Evolutionary conservation across 116 monocot species (phyloP).

Genomic region (Dioscorea cayenensis): DNA sequence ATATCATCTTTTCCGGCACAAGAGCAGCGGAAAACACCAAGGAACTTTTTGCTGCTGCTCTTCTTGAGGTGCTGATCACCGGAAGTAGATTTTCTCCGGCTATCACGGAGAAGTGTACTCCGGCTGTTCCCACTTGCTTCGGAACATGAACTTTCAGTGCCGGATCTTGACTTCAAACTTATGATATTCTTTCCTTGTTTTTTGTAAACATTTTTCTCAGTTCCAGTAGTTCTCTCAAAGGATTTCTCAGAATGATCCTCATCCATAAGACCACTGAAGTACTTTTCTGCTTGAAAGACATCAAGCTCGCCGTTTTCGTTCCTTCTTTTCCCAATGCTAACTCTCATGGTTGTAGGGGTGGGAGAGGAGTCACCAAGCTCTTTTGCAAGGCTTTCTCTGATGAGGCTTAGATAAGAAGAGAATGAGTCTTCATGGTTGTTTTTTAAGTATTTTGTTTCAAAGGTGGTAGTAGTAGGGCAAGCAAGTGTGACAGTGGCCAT

Average conservation of each 20-base stretch:
- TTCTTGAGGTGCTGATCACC: not conserved
- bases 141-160: slow-evolving; percentile 16
- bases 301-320: slow-evolving; percentile 38
- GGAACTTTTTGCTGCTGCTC: slow-evolving; percentile 8
- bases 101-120: slow-evolving; percentile 15
- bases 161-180: slow-evolving; percentile 8
- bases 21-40: slow-evolving; percentile 23
- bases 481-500: slow-evolving; percentile 20
- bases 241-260: not conserved
- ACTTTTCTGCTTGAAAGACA: slow-evolving; percentile 58
- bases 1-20: slow-evolving; percentile 18
- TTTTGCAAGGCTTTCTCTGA: slow-evolving; percentile 9
- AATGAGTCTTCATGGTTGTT: slow-evolving; percentile 6
- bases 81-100: not conserved
- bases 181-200: not conserved
- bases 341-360: not conserved
- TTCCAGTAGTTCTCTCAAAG: not conserved
- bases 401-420: slow-evolving; percentile 3
- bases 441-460: slow-evolving; percentile 5
- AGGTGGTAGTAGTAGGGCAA: not conserved
- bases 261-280: slow-evolving; percentile 49
- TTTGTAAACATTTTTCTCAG: not conserved
- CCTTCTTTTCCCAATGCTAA: not conserved
- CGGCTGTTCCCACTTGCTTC: slow-evolving; percentile 34
- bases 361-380: slow-evolving; percentile 5